These are phyloP conservation scores for Anacardium occidentale DNA, from an alignment of 345 rosid species.

Conservation along the genomic window DNA sequence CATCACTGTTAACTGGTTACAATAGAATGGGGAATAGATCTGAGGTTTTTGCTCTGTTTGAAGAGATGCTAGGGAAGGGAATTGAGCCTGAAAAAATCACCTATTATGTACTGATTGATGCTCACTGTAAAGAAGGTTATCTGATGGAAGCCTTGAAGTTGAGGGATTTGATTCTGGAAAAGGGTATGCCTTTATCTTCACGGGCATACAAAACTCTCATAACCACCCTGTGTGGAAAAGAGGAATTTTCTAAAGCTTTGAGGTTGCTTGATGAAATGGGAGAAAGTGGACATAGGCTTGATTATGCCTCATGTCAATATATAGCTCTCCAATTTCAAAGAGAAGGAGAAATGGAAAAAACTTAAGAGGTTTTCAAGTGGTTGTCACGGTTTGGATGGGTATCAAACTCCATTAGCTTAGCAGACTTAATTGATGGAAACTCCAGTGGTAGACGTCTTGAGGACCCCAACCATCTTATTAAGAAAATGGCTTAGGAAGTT, in stretches of 20 bases:
- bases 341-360: neutral
- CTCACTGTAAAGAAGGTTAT: conserved; percentile 33
- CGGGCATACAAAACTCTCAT: neutral
- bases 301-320: neutral
- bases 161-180: conserved; percentile 11
- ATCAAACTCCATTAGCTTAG: neutral
- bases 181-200: conserved; percentile 7
- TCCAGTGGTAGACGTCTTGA: neutral
- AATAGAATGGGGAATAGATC: conserved; percentile 25
- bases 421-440: conserved; percentile 11
- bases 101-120: conserved; percentile 27
- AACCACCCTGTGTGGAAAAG: neutral
- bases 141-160: conserved; percentile 19
- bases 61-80: conserved; percentile 31
- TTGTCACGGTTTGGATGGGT: conserved; percentile 12
- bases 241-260: conserved; percentile 10
- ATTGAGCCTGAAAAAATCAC: conserved; percentile 25
- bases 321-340: neutral
- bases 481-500: conserved; percentile 14
- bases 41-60: conserved; percentile 23
- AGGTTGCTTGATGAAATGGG: conserved; percentile 17
- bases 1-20: conserved; percentile 29
- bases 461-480: neutral
- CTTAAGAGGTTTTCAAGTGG: neutral
- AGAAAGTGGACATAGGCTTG: neutral